A percentile compares a stretch with the other conserved stretches of the same genome.
Conservation (phyloP, 2,329 filamentous ascomycete genomes). For the Sporothrix luriei region DNA sequence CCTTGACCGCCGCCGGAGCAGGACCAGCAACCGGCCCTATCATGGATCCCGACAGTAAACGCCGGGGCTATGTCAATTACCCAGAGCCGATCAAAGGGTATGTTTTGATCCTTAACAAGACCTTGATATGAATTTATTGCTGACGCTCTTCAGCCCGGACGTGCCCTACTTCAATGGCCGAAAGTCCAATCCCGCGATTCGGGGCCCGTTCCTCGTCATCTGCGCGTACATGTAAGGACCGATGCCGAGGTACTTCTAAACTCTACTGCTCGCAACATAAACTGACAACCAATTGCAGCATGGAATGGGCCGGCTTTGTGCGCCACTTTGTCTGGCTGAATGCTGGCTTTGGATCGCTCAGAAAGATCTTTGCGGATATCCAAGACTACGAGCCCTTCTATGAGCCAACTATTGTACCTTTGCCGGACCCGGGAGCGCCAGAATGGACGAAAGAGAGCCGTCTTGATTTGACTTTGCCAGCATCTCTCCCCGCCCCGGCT, state of each 20-base stretch:
- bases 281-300: slow-evolving; percentile 42
- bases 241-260: neutral
- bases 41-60: slow-evolving; percentile 35
- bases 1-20: too few species aligned
- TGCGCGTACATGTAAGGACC: slow-evolving; percentile 57
- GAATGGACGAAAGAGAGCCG: slow-evolving; percentile 36
- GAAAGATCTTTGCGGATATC: slow-evolving; percentile 55
- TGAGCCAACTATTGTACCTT: slow-evolving; percentile 51
- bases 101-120: slow-evolving; percentile 30
- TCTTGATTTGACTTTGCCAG: slow-evolving; percentile 32
- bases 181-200: slow-evolving; percentile 60
- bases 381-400: slow-evolving; percentile 54
- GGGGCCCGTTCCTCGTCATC: slow-evolving; percentile 56
- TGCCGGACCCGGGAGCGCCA: slow-evolving; percentile 49
- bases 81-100: slow-evolving; percentile 45
- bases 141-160: slow-evolving; percentile 40
- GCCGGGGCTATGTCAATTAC: slow-evolving; percentile 44
- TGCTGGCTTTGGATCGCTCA: slow-evolving; percentile 63
- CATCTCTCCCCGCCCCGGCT: slow-evolving; percentile 19
- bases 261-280: neutral
- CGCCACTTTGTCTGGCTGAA: slow-evolving; percentile 63
- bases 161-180: slow-evolving; percentile 51
- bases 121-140: neutral
- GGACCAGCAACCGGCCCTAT: neutral
- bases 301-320: slow-evolving; percentile 58